Evolutionary conservation across 805 yeast genomes (phyloP), one percentile per base, ranked within the genome.

Genomic region (Cyberlindnera maritima): DNA sequence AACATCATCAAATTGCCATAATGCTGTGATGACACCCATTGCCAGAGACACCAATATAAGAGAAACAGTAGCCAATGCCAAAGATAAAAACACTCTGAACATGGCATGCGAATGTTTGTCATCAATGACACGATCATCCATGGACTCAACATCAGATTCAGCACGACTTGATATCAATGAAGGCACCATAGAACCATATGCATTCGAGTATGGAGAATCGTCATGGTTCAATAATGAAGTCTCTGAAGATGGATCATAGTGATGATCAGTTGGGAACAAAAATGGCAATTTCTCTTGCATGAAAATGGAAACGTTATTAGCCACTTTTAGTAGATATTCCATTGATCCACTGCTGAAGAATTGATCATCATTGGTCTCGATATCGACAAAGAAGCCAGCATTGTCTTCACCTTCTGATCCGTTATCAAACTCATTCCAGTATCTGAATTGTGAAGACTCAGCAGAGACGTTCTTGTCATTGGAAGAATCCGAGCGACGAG

Each of bases 401-500:
- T 61, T 69, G 28, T 68, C 71, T 47, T 68, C 79, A 37, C 65
- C 77, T 48, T 80, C 86, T 1, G 83, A 79, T 0, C 76, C 77
- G 55, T 81, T 71, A 56, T 81, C 87, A 58, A 81, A 81, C 63
- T 81, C 87, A 57, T 81, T 81, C 87, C 87, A 81, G 60, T 81
- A 81, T 39, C 83, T 60, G 35, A 57, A 57, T 55, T 42, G 62
- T 43, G 55, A 36, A 1, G 53, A 50, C 42, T 58, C 59, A 33
- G 51, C 32, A 44, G 49, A 26, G 41, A 41, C 37, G 40, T 33
- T 21, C 32, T 19, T 32, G 18, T 44, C 48, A 31, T 15, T 13
- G 8, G 47, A 43, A 2, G 39, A 29, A 13, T 50, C 53, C 4
- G 50, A 46, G n/a, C 33, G 17, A 14, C 26, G 21, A 9, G 31